Evolutionary conservation across 225 moss, liverwort and hornwort species (phyloP).

Genomic region (Bryum argenteum): DNA sequence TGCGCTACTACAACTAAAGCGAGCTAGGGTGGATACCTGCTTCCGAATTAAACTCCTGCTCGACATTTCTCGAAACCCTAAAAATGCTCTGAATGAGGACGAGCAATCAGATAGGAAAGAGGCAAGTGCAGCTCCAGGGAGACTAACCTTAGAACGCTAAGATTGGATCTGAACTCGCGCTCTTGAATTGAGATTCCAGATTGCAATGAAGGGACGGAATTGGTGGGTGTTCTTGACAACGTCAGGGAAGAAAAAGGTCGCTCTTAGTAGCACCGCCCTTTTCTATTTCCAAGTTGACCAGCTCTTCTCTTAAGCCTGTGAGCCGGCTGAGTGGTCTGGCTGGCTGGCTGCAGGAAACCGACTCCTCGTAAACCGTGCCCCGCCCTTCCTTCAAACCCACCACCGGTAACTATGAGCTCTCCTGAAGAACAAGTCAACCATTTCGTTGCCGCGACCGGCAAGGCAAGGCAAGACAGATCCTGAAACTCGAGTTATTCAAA

Average conservation of each 20-base stretch:
- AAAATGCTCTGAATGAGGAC: slow-evolving; percentile 19
- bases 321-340: background rate
- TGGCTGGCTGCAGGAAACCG: slow-evolving; percentile 28
- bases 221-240: slow-evolving; percentile 29
- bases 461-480: slow-evolving; percentile 22
- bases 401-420: slow-evolving; percentile 19
- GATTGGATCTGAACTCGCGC: slow-evolving; percentile 30
- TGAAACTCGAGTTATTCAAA: slow-evolving; percentile 6
- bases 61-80: slow-evolving; percentile 35
- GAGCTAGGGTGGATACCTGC: background rate
- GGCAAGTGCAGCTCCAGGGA: slow-evolving; percentile 7
- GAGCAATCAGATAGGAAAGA: slow-evolving; percentile 5
- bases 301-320: slow-evolving; percentile 24
- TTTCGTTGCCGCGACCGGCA: slow-evolving; percentile 18
- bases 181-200: slow-evolving; percentile 33
- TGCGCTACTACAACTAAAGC: background rate
- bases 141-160: slow-evolving; percentile 37
- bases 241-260: slow-evolving; percentile 12
- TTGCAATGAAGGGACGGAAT: slow-evolving; percentile 25
- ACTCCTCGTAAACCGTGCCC: slow-evolving; percentile 41
- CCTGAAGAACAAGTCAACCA: slow-evolving; percentile 45
- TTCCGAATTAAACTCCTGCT: slow-evolving; percentile 1
- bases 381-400: slow-evolving; percentile 9
- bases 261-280: slow-evolving; percentile 34
- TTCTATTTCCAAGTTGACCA: slow-evolving; percentile 33